Evolutionary conservation across 2,329 filamentous ascomycete species (phyloP), one percentile per base, ranked within the genome.

Genomic region (Aspergillus sp.): DNA sequence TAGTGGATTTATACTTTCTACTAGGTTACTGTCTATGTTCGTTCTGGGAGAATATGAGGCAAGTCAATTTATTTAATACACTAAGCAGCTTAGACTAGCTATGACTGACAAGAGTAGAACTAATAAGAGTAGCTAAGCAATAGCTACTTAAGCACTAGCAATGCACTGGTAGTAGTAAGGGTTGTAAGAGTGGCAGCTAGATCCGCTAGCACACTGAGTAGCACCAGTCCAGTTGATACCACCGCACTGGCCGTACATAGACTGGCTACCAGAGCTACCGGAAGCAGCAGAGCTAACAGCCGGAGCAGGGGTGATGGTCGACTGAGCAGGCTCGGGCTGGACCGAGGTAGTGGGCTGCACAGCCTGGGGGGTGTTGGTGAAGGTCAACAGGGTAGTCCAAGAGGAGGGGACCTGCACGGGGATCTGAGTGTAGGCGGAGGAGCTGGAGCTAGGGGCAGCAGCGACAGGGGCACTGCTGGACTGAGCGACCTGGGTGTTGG

Each of bases 81-180:
- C 32, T 36, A 30, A 30, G 4, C 28, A 36, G 32, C 32, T 15
- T 36, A 36, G 32, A 13, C 32, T 36, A 36, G 32, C 32, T 36
- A 36, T 15, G 4, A 15, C 32, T 15, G 19, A n/a, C 7, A 36
- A 19, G n/a, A 21, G 7, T 28, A 28, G 25, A 28, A 28, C 25
- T 28, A 8, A 25, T 8, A 28, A 28, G 25, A 28, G 25, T 28
- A 28, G 25, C 7, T 8, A 28, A 25, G 25, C 8, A 25, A 25
- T 2, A 28, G 25, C 25, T 10, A 17, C 13, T 12, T 50, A 50
- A 32, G 47, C 47, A 17, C 47, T 50, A 60, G 62, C 12, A 21
- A 69, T 43, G 68, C 81, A 82, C 74, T 83, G 81, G 28, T 67
- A 77, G 73, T 82, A 83, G 68, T 78, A 83, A 7, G 73, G 68